Base-by-base conservation (phyloP, 805 yeast species). In the Wickerhamiella nectarea region DNA sequence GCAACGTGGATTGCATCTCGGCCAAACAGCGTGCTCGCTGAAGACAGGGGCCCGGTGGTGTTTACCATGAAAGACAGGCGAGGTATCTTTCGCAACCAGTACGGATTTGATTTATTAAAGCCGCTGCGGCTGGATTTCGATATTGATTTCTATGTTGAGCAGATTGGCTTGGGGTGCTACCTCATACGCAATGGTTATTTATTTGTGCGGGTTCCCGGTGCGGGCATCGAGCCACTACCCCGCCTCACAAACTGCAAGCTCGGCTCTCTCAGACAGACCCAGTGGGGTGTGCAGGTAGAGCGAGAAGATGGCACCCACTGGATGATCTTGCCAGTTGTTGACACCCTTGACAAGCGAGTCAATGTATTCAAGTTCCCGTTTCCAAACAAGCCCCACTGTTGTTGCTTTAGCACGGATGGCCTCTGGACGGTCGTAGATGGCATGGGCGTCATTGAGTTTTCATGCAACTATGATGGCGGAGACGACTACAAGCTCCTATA, bases 81-180 rank as follows among this genome's bases (percentile, higher is more conserved):
- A 11, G 43, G 43, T 2, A 40, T 40, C 22, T 22, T 40, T 11
- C 38, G 36, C 20, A 40, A 33, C n/a, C 26, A 10, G 5, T 14
- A 34, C 14, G 43, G 43, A 5, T 28, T 40, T 18, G 43, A 34
- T 24, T 21, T 40, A 19, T 25, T 40, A 33, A 40, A 24, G 19
- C 43, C 43, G 9, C 24, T 40, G 25, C 37, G 43, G 19, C 11
- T 40, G n/a, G 43, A 40, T 26, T 34, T 24, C 11, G 26, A 24
- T n/a, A 15, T 15, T 18, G 19, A 24, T 6, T 4, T 18, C 14
- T 34, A 34, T 14, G 22, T 17, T 12, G 38, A 21, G 12, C 28
- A 36, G 21, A 25, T 25, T n/a, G 38, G 25, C 7, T 34, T 28
- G 19, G 38, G 43, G n/a, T 15, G 21, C 4, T 40, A 33, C 36